Evolutionary conservation across 179 eudicot genomes (phyloP).

Genomic region (Silene coronaria): DNA sequence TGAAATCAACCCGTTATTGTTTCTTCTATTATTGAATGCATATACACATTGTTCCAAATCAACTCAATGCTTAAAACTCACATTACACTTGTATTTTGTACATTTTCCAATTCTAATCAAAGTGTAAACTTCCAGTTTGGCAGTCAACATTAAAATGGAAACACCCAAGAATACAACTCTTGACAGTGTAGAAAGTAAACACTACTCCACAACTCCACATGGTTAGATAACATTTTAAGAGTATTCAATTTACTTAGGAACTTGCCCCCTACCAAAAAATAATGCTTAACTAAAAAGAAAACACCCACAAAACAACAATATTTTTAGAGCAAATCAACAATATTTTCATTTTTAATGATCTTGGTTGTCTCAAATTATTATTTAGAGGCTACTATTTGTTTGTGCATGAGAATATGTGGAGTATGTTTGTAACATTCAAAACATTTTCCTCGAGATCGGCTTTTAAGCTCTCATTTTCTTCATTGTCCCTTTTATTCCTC

Average conservation of each 20-base stretch:
- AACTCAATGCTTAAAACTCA: too few species aligned
- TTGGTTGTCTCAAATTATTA: slow-evolving; percentile 7
- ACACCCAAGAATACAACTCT: slow-evolving; percentile 2
- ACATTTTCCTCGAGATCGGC: slow-evolving; percentile 33
- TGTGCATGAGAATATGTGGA: slow-evolving; percentile 26
- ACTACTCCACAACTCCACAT: slow-evolving; percentile 5
- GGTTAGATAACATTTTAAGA: background rate
- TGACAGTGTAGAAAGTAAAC: background rate
- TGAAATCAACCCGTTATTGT: too few species aligned
- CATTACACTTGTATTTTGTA: too few species aligned
- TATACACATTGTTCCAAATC: too few species aligned
- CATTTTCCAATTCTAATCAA: background rate
- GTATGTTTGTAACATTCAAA: slow-evolving; percentile 36
- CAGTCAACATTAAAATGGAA: background rate
- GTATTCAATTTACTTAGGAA: background rate
- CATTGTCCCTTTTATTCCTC: slow-evolving; percentile 22
- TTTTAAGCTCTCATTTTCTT: slow-evolving; percentile 9
- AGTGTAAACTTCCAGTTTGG: background rate
- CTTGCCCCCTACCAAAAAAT: background rate
- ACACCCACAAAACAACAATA: background rate
- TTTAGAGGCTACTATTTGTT: background rate
- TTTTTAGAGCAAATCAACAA: slow-evolving; percentile 14
- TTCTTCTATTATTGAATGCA: too few species aligned
- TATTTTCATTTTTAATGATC: slow-evolving; percentile 9
- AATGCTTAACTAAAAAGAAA: background rate